Evolutionary conservation across 257 asterid species (phyloP), one percentile per base, ranked within the genome.

Genomic region (Vinca minor): DNA sequence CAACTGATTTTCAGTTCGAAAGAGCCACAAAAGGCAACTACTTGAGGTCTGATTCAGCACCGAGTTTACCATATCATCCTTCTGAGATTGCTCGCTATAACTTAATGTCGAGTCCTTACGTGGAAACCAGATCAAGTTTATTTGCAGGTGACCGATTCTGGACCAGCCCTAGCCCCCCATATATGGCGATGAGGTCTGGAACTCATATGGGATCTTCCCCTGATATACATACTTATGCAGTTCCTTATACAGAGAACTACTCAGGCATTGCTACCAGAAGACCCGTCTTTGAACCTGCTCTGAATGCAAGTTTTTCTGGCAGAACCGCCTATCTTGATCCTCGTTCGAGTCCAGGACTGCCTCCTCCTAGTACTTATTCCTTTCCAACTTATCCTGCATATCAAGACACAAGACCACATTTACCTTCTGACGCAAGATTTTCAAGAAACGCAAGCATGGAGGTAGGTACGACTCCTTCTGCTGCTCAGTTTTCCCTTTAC

Each of bases 1-100:
- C 97, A 11, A 83, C 77, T 2, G 92, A 84, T 65, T 61, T 76
- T 69, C 87, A 72, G 17, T 66, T 35, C 53, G 82, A 80, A 76
- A 64, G 71, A 28, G 59, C 76, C 39, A 48, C n/a, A n/a, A n/a
- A 57, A 55, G 48, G 65, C 59, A 61, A 54, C 54, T 50, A 34
- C 64, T 36, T 63, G 12, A 72, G 63, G 58, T n/a, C 32, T 8
- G 64, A 71, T 52, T n/a, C 60, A 1, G 71, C 17, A 18, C 71
- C 64, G 10, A 66, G 77, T 56, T 70, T 70, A 55, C 32, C 67
- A 20, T 70, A 74, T 64, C 59, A 63, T 34, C 64, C 62, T 57
- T 76, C 78, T 21, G 82, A 74, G 68, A 55, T 46, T 58, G 42
- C 71, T 46, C 47, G 59, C 54, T 64, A 66, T 9, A 45, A 47